A percentile compares a stretch with the other conserved stretches of the same genome.
Conservation (phyloP, 179 eudicot genomes). For the Beta corolliflora region DNA sequence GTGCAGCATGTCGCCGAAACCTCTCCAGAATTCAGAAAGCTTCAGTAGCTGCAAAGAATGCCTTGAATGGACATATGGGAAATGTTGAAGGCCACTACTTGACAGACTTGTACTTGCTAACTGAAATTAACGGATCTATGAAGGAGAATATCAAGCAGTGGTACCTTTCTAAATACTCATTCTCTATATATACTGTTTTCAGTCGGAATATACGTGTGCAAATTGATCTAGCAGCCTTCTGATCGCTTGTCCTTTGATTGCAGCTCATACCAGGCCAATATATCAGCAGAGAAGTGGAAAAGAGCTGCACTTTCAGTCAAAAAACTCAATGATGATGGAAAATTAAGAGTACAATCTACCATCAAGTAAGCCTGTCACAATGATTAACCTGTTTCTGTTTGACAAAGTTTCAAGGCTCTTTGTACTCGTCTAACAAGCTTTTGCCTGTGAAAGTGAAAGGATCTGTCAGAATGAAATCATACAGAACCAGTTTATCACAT, state of each 20-base stretch:
- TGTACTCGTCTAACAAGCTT: conserved; percentile 18
- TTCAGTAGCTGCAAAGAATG: conserved; percentile 48
- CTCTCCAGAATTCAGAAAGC: conserved; percentile 57
- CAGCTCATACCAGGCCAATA: conserved; percentile 53
- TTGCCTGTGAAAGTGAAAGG: conserved; percentile 40
- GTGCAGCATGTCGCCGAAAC: conserved; percentile 41
- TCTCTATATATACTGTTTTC: not conserved
- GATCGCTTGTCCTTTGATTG: not conserved
- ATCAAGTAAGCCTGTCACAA: conserved; percentile 40
- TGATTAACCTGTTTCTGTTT: not conserved
- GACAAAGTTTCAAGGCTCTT: not conserved
- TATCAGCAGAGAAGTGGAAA: conserved; percentile 52
- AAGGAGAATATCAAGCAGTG: conserved; percentile 60
- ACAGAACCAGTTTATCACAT: conserved; percentile 35
- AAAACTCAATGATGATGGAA: conserved; percentile 36
- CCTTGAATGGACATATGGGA: conserved; percentile 51
- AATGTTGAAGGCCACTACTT: conserved; percentile 47
- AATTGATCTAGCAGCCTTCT: not conserved
- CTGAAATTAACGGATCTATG: conserved; percentile 51
- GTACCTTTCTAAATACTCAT: conserved; percentile 34
- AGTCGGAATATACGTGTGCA: no score
- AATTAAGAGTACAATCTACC: conserved; percentile 37
- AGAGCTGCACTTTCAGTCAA: conserved; percentile 43
- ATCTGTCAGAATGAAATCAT: conserved; percentile 33
- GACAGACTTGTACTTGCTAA: conserved; percentile 54